Conservation (phyloP, 2,329 filamentous ascomycete species). For the Neophaeococcomyces mojaviensis region DNA sequence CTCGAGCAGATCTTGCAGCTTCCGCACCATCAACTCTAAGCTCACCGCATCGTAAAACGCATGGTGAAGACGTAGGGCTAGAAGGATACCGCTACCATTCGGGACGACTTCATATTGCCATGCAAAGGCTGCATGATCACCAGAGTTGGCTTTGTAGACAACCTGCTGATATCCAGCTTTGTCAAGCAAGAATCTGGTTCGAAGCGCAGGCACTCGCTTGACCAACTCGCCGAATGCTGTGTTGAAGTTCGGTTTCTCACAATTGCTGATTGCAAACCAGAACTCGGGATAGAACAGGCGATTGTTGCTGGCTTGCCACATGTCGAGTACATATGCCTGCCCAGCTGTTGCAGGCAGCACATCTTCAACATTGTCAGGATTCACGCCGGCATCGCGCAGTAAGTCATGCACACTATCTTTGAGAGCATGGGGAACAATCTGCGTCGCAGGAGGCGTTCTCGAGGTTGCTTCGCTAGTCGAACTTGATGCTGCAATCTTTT, state of each 20-base stretch:
- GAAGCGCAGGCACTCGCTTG: constrained; percentile 53
- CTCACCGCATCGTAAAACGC: constrained; percentile 83
- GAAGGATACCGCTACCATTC: constrained; percentile 18
- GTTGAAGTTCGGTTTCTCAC: constrained; percentile 39
- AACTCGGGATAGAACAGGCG: constrained; percentile 69
- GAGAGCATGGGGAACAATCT: too few relatives aligned
- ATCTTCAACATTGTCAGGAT: constrained; percentile 42
- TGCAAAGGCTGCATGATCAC: constrained; percentile 14
- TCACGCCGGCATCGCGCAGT: constrained; percentile 29
- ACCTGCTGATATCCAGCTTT: constrained; percentile 9
- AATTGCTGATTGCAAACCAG: constrained; percentile 46
- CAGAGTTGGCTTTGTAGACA: constrained; percentile 10
- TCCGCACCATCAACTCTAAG: constrained; percentile 55
- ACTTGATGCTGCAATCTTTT: constrained; percentile 59
- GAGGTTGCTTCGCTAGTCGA: too few relatives aligned
- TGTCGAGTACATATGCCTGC: constrained; percentile 71
- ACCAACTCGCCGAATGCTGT: constrained; percentile 57
- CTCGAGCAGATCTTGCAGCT: constrained; percentile 41
- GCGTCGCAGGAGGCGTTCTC: too few relatives aligned
- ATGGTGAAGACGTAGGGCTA: constrained; percentile 65
- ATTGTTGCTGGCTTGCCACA: constrained; percentile 63
- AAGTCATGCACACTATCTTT: too few relatives aligned
- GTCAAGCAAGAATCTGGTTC: constrained; percentile 54
- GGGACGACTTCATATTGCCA: constrained; percentile 9
- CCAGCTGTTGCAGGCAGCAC: constrained; percentile 66